Percentiles rank a stretch among this genome's conserved stretches.
These are phyloP conservation scores for Parietichytrium sp. DNA, from an alignment of 108 stramenopile species.

Conservation along the genomic window DNA sequence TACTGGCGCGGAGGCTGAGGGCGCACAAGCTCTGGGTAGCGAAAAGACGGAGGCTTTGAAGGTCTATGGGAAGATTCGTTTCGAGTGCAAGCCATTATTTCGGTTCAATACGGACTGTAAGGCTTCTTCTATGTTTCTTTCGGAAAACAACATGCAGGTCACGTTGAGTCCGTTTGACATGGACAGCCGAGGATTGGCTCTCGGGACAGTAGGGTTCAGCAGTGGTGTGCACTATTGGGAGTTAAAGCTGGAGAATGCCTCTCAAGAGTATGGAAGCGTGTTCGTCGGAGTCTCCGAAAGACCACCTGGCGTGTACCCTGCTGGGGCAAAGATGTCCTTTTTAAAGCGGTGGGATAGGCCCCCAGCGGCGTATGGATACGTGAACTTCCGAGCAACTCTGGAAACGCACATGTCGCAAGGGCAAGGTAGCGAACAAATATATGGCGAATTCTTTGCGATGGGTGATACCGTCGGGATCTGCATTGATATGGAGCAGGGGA, in stretches of 20 bases:
- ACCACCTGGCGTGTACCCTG: constrained; percentile 51
- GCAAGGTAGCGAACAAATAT: constrained; percentile 80
- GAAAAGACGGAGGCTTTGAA: neutral
- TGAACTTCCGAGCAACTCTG: constrained; percentile 81
- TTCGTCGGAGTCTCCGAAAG: constrained; percentile 90
- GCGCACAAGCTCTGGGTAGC: too few species aligned
- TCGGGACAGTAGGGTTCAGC: constrained; percentile 44
- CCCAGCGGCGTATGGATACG: constrained; percentile 67
- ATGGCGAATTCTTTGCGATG: constrained; percentile 80
- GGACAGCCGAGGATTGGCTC: constrained; percentile 27
- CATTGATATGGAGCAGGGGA: constrained; percentile 88
- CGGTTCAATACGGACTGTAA: neutral
- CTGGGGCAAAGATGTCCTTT: constrained; percentile 7
- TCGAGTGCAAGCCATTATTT: neutral
- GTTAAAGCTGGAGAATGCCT: constrained; percentile 80
- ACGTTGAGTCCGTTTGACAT: constrained; percentile 13
- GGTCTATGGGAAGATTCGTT: neutral
- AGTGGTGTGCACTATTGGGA: constrained; percentile 95
- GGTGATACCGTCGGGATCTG: constrained; percentile 90
- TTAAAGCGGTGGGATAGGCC: neutral
- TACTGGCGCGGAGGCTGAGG: too few species aligned
- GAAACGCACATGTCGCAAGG: constrained; percentile 53
- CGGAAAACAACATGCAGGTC: neutral
- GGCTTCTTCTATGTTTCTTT: neutral
- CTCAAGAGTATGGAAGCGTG: constrained; percentile 76